Base-by-base conservation (phyloP, 2,329 filamentous ascomycete species). In the Fusarium graminum region DNA sequence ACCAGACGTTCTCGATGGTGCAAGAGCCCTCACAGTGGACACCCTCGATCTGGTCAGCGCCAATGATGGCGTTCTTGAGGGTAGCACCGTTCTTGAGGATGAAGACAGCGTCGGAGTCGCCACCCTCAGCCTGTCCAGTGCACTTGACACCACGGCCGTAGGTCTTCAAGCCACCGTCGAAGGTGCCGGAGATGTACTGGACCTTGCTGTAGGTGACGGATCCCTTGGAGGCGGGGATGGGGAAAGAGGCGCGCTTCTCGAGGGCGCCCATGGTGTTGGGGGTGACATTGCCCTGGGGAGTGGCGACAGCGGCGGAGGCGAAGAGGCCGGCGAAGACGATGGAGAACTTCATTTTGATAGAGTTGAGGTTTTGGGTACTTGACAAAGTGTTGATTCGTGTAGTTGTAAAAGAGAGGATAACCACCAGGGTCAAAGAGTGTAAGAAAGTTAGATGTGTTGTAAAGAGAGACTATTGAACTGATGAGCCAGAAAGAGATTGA, bases 231-330 rank as follows among this genome's bases (percentile, higher is more conserved):
- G 69, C 56, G 25, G 69, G 69, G 46, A 71, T 64, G 25, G 69
- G 69, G 62, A 71, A 71, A 13, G 34, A 58, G 14, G 69, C 69
- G 9, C 69, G 69, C 62, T 68, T 66, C 59, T 71, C 69, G 47
- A 71, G 67, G 40, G 62, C 69, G 12, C 67, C 67, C 55, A 71
- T 68, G 39, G 69, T 71, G 67, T 71, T 71, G 54, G 69, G 69
- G 46, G 69, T 71, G 40, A 70, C 19, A 30, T 62, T 47, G 50
- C 67, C 69, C 67, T 70, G 69, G 39, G 69, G 69, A 6, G 59
- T 43, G 62, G 69, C 69, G 30, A 72, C 14, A 9, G 49, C 62
- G 29, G 46, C 59, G 9, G 69, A 58, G 65, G 69, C 69, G 52
- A 70, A 56, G 25, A 71, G 49, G 53, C 67, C 69, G 36, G 67